These are phyloP conservation scores for Alternaria sp. DNA, from an alignment of 2,329 filamentous ascomycete genomes.

Conservation along the genomic window DNA sequence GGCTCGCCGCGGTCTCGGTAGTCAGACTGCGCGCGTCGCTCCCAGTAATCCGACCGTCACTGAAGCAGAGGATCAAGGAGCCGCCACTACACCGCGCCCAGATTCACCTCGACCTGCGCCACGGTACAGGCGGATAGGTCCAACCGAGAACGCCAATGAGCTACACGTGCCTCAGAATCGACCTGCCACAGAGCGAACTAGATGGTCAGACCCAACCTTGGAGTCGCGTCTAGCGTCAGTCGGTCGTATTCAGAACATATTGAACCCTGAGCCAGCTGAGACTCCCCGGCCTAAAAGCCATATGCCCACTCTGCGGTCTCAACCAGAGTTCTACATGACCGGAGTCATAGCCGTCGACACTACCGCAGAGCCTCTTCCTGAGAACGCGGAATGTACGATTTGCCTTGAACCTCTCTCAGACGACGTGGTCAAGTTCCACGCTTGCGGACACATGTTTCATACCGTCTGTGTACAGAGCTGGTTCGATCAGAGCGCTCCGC, in stretches of 20 bases:
- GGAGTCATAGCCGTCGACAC: not conserved
- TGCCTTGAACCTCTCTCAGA: not conserved
- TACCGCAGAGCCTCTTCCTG: not conserved
- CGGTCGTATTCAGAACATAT: not conserved
- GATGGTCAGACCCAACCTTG: not conserved
- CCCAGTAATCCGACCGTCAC: not conserved
- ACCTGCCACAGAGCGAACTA: not conserved
- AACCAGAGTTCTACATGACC: conserved; percentile 14
- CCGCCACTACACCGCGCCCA: not conserved
- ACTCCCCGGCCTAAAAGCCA: not conserved
- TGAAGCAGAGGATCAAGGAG: not conserved
- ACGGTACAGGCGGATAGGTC: not conserved
- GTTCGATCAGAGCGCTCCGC: not conserved
- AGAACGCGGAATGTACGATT: not conserved
- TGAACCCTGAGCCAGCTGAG: not conserved
- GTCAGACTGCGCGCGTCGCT: not conserved
- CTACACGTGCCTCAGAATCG: not conserved
- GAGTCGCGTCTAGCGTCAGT: not conserved
- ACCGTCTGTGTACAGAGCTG: conserved; percentile 4
- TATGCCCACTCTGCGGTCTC: conserved; percentile 7
- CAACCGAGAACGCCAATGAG: not conserved
- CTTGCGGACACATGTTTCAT: conserved; percentile 9
- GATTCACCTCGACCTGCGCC: not conserved
- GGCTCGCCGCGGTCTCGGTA: not conserved
- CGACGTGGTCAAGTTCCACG: conserved; percentile 3